Conservation (phyloP, 345 rosid species). For the Eucalyptus virginea region DNA sequence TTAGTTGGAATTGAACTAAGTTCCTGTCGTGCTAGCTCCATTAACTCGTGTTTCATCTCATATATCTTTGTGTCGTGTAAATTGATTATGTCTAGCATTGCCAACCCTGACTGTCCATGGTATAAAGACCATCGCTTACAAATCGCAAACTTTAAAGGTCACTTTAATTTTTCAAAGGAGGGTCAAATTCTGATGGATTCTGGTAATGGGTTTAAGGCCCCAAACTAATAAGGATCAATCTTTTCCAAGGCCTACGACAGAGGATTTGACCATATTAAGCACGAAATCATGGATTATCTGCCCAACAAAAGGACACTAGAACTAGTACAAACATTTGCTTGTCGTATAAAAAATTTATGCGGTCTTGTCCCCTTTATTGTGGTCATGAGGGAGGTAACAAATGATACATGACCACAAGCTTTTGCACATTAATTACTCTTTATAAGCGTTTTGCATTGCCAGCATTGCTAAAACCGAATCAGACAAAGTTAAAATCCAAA, state of each 20-base stretch:
- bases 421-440: not conserved
- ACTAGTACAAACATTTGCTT: not conserved
- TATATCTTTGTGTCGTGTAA: not conserved
- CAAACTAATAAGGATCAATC: not conserved
- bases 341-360: not conserved
- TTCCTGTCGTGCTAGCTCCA: not conserved
- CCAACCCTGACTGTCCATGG: not conserved
- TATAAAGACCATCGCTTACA: not conserved
- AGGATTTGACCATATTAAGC: not conserved
- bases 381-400: not conserved
- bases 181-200: not conserved
- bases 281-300: not conserved
- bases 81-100: not conserved
- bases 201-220: not conserved
- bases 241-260: not conserved
- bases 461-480: not conserved
- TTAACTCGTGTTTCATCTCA: not conserved
- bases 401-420: not conserved
- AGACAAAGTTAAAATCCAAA: not conserved
- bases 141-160: not conserved
- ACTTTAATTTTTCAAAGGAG: not conserved
- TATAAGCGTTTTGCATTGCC: not conserved
- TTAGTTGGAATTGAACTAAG: not conserved
- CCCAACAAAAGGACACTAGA: not conserved
- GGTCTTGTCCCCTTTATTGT: not conserved